Percentiles rank a stretch among this genome's conserved stretches.
Evolutionary conservation across 257 asterid genomes (phyloP).

Genomic region (Plantago ovata): DNA sequence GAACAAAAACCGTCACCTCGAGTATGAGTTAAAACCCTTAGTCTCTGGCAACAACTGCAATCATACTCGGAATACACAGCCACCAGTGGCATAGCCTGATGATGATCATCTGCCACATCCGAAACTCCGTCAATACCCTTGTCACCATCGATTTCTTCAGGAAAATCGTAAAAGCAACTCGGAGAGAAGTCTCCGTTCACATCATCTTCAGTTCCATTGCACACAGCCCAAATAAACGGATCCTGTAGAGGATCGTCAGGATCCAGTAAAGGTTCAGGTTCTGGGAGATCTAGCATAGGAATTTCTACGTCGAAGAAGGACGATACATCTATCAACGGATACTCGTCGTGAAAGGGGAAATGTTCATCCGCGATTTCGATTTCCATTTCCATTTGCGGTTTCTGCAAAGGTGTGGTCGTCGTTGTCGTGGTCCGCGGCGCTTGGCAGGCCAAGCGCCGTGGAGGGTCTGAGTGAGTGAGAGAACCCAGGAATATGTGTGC

Average conservation of each 20-base stretch:
- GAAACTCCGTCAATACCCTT: slow-evolving; percentile 10
- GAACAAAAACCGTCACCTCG: slow-evolving; percentile 36
- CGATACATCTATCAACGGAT: slow-evolving; percentile 3
- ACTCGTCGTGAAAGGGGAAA: slow-evolving; percentile 20
- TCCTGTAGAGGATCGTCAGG: slow-evolving; percentile 33
- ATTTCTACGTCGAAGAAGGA: slow-evolving; percentile 21
- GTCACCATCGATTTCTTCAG: slow-evolving; percentile 18
- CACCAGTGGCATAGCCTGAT: slow-evolving; percentile 20
- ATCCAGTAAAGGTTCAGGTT: slow-evolving; percentile 14
- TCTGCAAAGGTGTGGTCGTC: not conserved
- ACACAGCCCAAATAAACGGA: slow-evolving; percentile 29
- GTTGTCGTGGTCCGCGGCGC: slow-evolving; percentile 56
- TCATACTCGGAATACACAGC: slow-evolving; percentile 26
- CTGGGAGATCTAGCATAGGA: slow-evolving; percentile 16
- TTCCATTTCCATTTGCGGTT: slow-evolving; percentile 32
- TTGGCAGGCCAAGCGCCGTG: slow-evolving; percentile 64
- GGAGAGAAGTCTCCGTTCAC: not conserved
- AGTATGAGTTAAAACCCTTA: slow-evolving; percentile 62
- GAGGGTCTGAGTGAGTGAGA: not conserved
- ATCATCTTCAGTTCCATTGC: slow-evolving; percentile 23
- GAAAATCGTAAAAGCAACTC: slow-evolving; percentile 13
- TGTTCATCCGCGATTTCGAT: slow-evolving; percentile 6
- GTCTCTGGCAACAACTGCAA: slow-evolving; percentile 56
- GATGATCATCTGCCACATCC: slow-evolving; percentile 24
- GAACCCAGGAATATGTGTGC: too few relatives aligned